These are phyloP conservation scores for Aquilaria sinensis DNA, from an alignment of 345 rosid genomes.

Conservation along the genomic window DNA sequence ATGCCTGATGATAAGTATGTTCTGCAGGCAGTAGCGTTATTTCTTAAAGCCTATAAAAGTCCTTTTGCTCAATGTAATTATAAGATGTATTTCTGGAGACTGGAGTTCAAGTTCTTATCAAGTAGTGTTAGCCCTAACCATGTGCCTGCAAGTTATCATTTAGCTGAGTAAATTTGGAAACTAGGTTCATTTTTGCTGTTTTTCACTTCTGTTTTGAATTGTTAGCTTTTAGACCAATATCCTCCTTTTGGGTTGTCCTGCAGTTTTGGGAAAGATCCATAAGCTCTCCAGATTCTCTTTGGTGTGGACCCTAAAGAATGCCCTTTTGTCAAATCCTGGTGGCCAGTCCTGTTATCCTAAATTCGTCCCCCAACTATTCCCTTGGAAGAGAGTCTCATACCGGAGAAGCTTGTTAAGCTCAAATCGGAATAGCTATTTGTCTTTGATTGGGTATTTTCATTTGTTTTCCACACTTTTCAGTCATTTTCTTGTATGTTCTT, in stretches of 20 bases:
- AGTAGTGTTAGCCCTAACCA: too few relatives aligned
- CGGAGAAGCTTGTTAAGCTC: slow-evolving; percentile 50
- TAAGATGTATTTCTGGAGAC: too few relatives aligned
- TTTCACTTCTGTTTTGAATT: too few relatives aligned
- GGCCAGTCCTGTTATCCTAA: slow-evolving; percentile 31
- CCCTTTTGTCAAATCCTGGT: slow-evolving; percentile 29
- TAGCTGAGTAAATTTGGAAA: too few relatives aligned
- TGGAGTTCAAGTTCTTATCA: too few relatives aligned
- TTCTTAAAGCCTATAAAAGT: too few relatives aligned
- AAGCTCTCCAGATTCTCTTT: slow-evolving; percentile 55
- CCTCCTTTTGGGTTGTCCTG: slow-evolving; percentile 11
- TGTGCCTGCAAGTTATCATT: too few relatives aligned
- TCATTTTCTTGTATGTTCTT: slow-evolving; percentile 7
- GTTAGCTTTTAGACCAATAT: too few relatives aligned
- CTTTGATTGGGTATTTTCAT: slow-evolving; percentile 51
- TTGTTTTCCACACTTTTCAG: slow-evolving; percentile 20
- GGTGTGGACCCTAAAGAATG: slow-evolving; percentile 69
- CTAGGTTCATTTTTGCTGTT: too few relatives aligned
- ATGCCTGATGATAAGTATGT: too few relatives aligned
- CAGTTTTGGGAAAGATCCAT: slow-evolving; percentile 40
- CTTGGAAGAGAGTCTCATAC: slow-evolving; percentile 81
- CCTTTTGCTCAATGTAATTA: too few relatives aligned
- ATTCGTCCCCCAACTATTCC: slow-evolving; percentile 66
- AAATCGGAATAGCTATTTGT: slow-evolving; percentile 34
- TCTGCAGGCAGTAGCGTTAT: too few relatives aligned